A percentile compares a stretch with the other conserved stretches of the same genome.
phyloP scores from a whole-genome alignment of 2,329 filamentous ascomycete genomes.

The Beauveria pseudobassiana region DNA sequence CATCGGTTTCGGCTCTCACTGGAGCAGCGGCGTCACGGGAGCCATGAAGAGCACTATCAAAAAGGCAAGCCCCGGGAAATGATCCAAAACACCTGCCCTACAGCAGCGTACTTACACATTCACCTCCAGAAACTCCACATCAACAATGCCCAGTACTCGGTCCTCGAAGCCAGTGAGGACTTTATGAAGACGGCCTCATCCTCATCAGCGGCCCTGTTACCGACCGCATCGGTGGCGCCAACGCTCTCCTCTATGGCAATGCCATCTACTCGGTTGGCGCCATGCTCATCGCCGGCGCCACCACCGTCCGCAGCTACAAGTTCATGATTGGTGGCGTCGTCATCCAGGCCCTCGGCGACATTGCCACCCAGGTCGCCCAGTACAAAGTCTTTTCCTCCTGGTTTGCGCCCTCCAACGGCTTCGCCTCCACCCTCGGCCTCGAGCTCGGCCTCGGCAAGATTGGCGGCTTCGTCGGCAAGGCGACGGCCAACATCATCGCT shows the following conservation, averaged over 20 bases:
- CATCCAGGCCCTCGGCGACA: conserved; percentile 51
- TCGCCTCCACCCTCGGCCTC: conserved; percentile 53
- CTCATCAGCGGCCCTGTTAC: conserved; percentile 47
- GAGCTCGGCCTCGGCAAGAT: conserved; percentile 55
- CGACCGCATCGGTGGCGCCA: conserved; percentile 50
- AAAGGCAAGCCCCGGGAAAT: conserved; percentile 26
- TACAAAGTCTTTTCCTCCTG: conserved; percentile 60
- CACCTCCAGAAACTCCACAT: conserved; percentile 41
- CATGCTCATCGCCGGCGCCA: conserved; percentile 50
- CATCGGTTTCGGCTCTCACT: conserved; percentile 53
- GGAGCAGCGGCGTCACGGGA: conserved; percentile 52
- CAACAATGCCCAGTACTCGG: conserved; percentile 50
- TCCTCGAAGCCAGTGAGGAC: conserved; percentile 52
- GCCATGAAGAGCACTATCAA: conserved; percentile 56
- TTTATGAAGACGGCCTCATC: conserved; percentile 54
- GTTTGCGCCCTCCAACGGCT: conserved; percentile 55
- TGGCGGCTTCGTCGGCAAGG: conserved; percentile 52
- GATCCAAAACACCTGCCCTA: fast-evolving
- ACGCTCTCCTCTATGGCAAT: conserved; percentile 54
- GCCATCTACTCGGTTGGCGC: conserved; percentile 50
- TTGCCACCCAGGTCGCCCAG: conserved; percentile 56
- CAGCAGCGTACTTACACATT: neutral
- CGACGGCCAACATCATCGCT: conserved; percentile 52
- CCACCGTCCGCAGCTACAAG: conserved; percentile 46
- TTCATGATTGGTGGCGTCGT: conserved; percentile 54